Base-by-base conservation (phyloP, 441 rosid genomes). In the Jatropha podagrica region DNA sequence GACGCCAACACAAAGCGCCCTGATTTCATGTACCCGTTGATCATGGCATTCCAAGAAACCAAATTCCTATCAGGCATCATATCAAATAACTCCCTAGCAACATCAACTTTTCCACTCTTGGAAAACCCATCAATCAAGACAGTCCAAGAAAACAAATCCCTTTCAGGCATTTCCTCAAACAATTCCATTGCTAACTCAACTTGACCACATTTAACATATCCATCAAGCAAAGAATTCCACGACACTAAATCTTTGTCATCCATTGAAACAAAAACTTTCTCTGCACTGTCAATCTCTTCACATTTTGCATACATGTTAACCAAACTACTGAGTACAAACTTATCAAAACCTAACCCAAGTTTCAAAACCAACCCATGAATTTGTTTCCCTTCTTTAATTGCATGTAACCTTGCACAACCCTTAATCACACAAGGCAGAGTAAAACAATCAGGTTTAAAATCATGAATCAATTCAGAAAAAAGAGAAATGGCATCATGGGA, bases 121-220 rank as follows among this genome's bases (percentile, higher is more conserved):
- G 85, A 65, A 38, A 87, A 86, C 17, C 90, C 92, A 48, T 77
- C 81, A 61, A 92, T 85, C 83, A 92, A 71, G 76, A 80, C 84
- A 0, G 92, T 88, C 91, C 92, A 89, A 37, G 93, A 89, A 69
- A 88, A 82, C 69, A 83, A 78, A 55, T 90, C 91, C 64, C 83
- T 78, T 3, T 74, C 82, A 61, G 87, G 76, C 95, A 90, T 88
- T 84, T 88, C 89, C 49, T 88, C 89, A 48, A 90, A 90, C 85
- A 89, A 83, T 44, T 85, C 80, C 70, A 84, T 86, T 13, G 84
- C 89, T 44, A 79, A 83, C 2, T 49, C 84, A 63, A 88, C 66
- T 18, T 51, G 73, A 27, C 88, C 89, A 54, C 85, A 87, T 44
- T 79, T 66, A 0, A 74, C 85, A n/a, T 88, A 86, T 86, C 87